A percentile compares a stretch with the other conserved stretches of the same genome.
These are phyloP conservation scores for Ganoderma multipileum DNA, from an alignment of 1,284 basidiomycete genomes.

Conservation along the genomic window DNA sequence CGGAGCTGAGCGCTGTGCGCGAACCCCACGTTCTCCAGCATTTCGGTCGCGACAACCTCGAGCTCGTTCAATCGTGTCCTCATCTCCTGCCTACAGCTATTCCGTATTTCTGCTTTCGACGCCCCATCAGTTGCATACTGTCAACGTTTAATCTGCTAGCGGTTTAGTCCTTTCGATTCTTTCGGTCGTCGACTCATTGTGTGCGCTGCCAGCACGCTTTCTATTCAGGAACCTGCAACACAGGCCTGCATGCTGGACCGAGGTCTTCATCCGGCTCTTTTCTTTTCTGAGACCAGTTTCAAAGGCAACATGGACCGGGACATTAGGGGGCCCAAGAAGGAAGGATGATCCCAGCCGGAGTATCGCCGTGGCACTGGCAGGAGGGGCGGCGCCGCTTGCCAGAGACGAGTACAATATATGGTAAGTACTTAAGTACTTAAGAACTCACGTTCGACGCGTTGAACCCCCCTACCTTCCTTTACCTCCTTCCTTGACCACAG, in stretches of 20 bases:
- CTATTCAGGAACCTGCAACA: not conserved
- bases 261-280: not conserved
- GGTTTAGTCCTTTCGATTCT: not conserved
- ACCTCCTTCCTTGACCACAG: not conserved
- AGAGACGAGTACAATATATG: not conserved
- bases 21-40: too few species aligned
- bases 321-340: not conserved
- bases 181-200: not conserved
- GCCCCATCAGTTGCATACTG: not conserved
- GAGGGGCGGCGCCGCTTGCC: not conserved
- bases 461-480: not conserved
- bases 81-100: not conserved
- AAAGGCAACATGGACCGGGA: not conserved
- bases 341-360: not conserved
- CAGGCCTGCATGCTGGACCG: not conserved
- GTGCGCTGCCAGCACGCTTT: not conserved
- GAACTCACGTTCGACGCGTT: not conserved
- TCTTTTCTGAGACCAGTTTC: not conserved
- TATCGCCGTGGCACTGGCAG: not conserved
- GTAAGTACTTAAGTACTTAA: not conserved
- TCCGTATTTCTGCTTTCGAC: not conserved
- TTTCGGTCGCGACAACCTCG: not conserved
- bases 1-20: too few species aligned
- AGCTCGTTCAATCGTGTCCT: not conserved
- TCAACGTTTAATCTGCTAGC: not conserved